These are phyloP conservation scores for Yamadazyma atlantica DNA, from an alignment of 1,139 yeast species.

Conservation along the genomic window DNA sequence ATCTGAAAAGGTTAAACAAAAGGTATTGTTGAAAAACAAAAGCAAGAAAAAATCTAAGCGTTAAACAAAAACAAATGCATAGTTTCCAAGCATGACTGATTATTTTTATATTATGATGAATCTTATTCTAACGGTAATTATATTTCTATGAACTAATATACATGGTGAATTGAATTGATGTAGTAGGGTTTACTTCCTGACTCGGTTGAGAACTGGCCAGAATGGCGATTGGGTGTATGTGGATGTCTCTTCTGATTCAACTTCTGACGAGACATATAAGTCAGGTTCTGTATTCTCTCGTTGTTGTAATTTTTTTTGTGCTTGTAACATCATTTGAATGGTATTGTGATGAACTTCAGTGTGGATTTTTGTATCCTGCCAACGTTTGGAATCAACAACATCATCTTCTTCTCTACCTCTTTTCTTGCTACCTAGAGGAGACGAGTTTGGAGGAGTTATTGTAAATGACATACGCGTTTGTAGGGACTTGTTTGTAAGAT, in stretches of 20 bases:
- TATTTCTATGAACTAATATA: conserved; percentile 1
- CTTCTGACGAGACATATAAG: no score
- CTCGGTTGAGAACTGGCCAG: conserved; percentile 23
- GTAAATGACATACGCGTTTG: conserved; percentile 3
- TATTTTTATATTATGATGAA: neutral
- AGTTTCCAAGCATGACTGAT: neutral
- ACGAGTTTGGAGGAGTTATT: conserved; percentile 9
- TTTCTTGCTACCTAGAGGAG: conserved; percentile 10
- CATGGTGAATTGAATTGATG: neutral
- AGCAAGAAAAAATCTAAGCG: conserved; percentile 56
- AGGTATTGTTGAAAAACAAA: conserved; percentile 78
- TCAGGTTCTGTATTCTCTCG: conserved; percentile 2
- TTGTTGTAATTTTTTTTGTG: conserved; percentile 18
- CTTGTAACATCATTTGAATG: conserved; percentile 29
- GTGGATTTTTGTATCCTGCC: conserved; percentile 28
- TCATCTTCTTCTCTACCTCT: conserved; percentile 10
- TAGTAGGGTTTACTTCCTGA: neutral
- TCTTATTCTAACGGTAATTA: conserved; percentile 1
- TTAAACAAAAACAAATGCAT: conserved; percentile 5
- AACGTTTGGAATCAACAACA: conserved; percentile 16
- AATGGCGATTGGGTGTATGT: conserved; percentile 27
- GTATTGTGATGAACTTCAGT: conserved; percentile 32
- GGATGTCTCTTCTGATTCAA: conserved; percentile 2
- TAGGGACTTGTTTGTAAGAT: no score
- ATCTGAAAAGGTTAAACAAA: conserved; percentile 55